phyloP scores from a whole-genome alignment of 225 moss, liverwort and hornwort genomes.

The Sphagnum tenellum region DNA sequence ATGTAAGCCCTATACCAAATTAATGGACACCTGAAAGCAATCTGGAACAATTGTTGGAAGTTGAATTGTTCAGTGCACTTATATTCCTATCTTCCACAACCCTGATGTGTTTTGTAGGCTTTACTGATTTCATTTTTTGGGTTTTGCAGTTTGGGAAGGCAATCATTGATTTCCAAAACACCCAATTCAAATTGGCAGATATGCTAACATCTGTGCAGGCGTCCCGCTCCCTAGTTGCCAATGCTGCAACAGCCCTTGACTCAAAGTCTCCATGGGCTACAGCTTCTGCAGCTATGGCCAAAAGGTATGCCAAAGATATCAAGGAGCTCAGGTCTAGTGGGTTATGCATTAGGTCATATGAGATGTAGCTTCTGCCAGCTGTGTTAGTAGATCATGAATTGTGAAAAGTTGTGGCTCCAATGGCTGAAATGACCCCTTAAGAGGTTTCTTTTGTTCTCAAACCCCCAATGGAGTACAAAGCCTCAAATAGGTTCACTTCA shows the following conservation, averaged over 20 bases:
- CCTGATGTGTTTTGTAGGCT: no score
- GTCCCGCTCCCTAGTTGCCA: conserved; percentile 79
- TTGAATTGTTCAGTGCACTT: no score
- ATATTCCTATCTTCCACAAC: no score
- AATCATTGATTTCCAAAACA: conserved; percentile 88
- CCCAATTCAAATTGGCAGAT: conserved; percentile 98
- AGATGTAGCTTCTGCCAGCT: not conserved
- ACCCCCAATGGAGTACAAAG: no score
- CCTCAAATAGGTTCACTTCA: no score
- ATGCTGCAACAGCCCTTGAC: conserved; percentile 86
- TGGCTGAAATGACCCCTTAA: no score
- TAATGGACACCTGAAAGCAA: no score
- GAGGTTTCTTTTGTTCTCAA: no score
- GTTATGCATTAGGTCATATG: not conserved
- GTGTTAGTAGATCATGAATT: no score
- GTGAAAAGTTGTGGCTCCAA: no score
- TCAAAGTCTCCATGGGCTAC: conserved; percentile 74
- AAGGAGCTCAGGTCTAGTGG: not conserved
- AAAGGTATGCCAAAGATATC: conserved; percentile 39
- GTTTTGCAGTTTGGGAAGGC: conserved; percentile 80
- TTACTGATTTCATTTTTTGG: no score
- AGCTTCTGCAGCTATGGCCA: conserved; percentile 93
- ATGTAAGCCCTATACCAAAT: not conserved
- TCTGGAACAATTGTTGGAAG: no score
- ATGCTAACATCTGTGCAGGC: conserved; percentile 92